phyloP scores from a whole-genome alignment of 2,329 filamentous ascomycete genomes.

The Magnaporthales sp. region DNA sequence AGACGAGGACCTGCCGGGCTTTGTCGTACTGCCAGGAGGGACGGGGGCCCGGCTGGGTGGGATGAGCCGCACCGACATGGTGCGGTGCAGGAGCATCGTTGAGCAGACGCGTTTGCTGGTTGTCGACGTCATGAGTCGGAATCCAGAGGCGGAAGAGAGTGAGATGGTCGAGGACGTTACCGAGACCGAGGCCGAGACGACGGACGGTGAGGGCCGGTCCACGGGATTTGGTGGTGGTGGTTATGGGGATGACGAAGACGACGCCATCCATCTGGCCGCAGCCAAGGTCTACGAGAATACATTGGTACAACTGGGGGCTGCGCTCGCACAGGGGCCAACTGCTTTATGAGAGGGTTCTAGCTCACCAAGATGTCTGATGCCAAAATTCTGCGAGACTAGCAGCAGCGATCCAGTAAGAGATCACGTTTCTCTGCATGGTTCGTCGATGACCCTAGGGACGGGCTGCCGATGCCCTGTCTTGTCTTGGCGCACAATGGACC shows the following conservation, averaged over 20 bases:
- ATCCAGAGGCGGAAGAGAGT: slow-evolving; percentile 33
- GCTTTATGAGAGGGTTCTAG: neutral
- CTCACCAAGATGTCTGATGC: neutral
- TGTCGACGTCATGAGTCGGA: slow-evolving; percentile 56
- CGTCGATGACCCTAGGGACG: neutral
- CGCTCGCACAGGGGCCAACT: slow-evolving; percentile 37
- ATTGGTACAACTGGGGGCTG: slow-evolving; percentile 63
- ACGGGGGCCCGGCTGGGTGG: slow-evolving; percentile 33
- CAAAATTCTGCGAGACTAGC: neutral
- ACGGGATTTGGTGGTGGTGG: slow-evolving; percentile 1
- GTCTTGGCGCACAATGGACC: neutral
- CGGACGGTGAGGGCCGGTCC: slow-evolving; percentile 20
- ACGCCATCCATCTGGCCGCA: slow-evolving; percentile 55
- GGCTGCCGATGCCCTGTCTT: neutral
- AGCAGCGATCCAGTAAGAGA: neutral
- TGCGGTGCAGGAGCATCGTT: slow-evolving; percentile 73
- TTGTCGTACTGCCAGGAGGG: slow-evolving; percentile 44
- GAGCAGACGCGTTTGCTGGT: slow-evolving; percentile 66
- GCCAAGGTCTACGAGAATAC: slow-evolving; percentile 74
- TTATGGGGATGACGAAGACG: slow-evolving; percentile 29
- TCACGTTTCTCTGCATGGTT: neutral
- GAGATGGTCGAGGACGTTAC: slow-evolving; percentile 26
- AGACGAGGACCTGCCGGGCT: slow-evolving; percentile 59
- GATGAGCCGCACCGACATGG: slow-evolving; percentile 75
- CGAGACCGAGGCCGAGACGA: slow-evolving; percentile 18